A percentile compares a stretch with the other conserved stretches of the same genome.
phyloP scores from a whole-genome alignment of 2,329 filamentous ascomycete species.

The Parastagonospora avenae region DNA sequence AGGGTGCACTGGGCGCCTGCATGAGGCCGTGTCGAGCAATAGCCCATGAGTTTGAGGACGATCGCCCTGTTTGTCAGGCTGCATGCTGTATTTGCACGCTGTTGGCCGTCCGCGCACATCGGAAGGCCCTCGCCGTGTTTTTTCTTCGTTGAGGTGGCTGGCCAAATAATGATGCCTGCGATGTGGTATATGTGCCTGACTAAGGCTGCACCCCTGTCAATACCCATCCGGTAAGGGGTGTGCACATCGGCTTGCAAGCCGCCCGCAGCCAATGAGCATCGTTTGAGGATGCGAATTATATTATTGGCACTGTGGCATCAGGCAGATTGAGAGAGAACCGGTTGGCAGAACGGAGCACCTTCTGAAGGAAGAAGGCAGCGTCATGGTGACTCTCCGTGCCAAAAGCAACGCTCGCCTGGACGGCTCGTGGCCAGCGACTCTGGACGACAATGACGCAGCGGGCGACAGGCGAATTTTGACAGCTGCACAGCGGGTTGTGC shows the following conservation, averaged over 20 bases:
- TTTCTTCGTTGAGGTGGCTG: slow-evolving; percentile 9
- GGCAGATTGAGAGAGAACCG: slow-evolving; percentile 23
- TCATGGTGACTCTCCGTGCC: slow-evolving; percentile 21
- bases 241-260: neutral
- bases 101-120: neutral
- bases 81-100: too few relatives aligned
- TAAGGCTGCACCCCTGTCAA: slow-evolving; percentile 29
- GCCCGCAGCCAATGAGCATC: slow-evolving; percentile 28
- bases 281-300: slow-evolving; percentile 27
- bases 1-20: neutral
- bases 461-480: slow-evolving; percentile 24
- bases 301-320: slow-evolving; percentile 34
- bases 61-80: too few relatives aligned
- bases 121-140: slow-evolving; percentile 1
- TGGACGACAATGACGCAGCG: slow-evolving; percentile 12
- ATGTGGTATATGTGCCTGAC: slow-evolving; percentile 20
- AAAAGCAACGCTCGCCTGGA: slow-evolving; percentile 18
- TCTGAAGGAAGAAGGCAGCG: slow-evolving; percentile 19
- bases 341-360: slow-evolving; percentile 24
- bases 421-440: slow-evolving; percentile 2
- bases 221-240: slow-evolving; percentile 22
- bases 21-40: neutral
- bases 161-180: slow-evolving; percentile 13
- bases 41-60: neutral
- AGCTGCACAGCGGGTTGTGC: slow-evolving; percentile 29